Conservation (phyloP, 2,329 filamentous ascomycete species). For the Rhinocladiella similis region DNA sequence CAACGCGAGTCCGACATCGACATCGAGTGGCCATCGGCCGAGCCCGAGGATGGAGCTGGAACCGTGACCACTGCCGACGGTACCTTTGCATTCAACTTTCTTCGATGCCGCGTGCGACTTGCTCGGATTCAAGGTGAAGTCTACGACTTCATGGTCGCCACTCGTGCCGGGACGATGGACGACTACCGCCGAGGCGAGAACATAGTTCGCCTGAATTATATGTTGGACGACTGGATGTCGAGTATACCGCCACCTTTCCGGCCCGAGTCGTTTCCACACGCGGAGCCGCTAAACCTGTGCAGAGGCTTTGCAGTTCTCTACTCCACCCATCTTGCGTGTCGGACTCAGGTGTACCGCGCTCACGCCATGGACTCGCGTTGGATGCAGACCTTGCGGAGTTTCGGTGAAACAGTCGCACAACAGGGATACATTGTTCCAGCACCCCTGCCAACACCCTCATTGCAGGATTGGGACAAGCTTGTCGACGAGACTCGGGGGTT, state of each 20-base stretch:
- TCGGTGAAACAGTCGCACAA: conserved; percentile 3
- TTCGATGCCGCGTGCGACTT: conserved; percentile 11
- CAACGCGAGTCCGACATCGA: conserved; percentile 38
- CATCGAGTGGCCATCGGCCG: conserved; percentile 16
- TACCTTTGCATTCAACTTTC: not conserved
- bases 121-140: conserved; percentile 16
- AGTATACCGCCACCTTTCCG: conserved; percentile 8
- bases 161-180: conserved; percentile 7
- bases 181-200: conserved; percentile 2
- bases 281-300: conserved; percentile 2
- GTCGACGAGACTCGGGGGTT: conserved; percentile 1
- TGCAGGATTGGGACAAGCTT: conserved; percentile 9
- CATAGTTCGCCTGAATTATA: conserved; percentile 7
- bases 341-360: conserved; percentile 9
- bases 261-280: not conserved
- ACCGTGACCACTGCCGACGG: not conserved
- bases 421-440: not conserved
- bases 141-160: conserved; percentile 17
- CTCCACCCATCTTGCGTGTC: conserved; percentile 5
- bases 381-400: conserved; percentile 4
- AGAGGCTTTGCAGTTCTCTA: conserved; percentile 6
- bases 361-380: conserved; percentile 6
- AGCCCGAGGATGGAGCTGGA: conserved; percentile 4
- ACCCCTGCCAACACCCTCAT: conserved; percentile 3
- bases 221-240: conserved; percentile 12